phyloP scores from a whole-genome alignment of 345 rosid genomes.

The Excoecaria agallocha region DNA sequence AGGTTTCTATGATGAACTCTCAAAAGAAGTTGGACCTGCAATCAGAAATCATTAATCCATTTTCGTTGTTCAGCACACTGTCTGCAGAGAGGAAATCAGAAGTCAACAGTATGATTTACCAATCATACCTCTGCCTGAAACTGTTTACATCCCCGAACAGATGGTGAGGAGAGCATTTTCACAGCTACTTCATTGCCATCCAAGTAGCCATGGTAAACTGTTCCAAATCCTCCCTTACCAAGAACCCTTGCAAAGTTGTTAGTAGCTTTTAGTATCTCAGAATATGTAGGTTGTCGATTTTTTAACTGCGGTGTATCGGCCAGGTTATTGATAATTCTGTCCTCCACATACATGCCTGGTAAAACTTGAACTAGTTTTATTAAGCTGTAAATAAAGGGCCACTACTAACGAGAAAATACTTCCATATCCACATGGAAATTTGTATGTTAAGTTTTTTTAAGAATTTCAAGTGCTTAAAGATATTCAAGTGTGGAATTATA shows the following conservation, averaged over 20 bases:
- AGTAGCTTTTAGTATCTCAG: slow-evolving; percentile 5
- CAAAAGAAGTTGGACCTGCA: slow-evolving; percentile 40
- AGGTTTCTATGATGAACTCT: slow-evolving; percentile 48
- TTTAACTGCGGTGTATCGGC: background rate
- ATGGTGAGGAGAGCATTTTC: slow-evolving; percentile 13
- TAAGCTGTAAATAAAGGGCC: background rate
- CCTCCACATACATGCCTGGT: background rate
- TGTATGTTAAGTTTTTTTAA: too few relatives aligned
- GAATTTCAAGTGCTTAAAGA: too few relatives aligned
- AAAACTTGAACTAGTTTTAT: background rate
- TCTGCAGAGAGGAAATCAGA: background rate
- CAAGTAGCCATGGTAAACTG: slow-evolving; percentile 15
- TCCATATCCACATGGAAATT: too few relatives aligned
- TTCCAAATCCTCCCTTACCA: slow-evolving; percentile 25
- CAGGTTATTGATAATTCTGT: background rate
- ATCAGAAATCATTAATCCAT: too few relatives aligned
- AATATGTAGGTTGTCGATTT: slow-evolving; percentile 6
- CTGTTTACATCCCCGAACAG: slow-evolving; percentile 10
- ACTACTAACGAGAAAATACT: too few relatives aligned
- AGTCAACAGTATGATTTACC: background rate
- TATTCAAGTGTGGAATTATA: too few relatives aligned
- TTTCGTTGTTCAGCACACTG: too few relatives aligned
- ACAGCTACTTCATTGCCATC: slow-evolving; percentile 23
- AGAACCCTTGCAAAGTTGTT: slow-evolving; percentile 16
- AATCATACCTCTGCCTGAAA: slow-evolving; percentile 14